phyloP scores from a whole-genome alignment of 2,329 filamentous ascomycete genomes.

The Amauroascus niger region DNA sequence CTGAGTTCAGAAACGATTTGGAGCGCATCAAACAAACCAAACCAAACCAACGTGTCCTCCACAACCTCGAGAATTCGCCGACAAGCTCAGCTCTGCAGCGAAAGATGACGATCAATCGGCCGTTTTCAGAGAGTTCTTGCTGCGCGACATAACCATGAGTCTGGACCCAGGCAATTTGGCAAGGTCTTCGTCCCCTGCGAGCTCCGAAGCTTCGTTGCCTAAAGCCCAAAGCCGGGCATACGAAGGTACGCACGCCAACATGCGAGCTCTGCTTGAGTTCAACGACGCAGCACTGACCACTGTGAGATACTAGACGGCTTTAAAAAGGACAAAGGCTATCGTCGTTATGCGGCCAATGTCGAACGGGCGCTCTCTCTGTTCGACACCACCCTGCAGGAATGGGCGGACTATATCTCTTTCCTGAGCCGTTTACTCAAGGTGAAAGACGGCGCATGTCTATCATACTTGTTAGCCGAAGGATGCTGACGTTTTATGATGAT shows the following conservation, averaged over 20 bases:
- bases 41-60: conserved; percentile 7
- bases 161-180: conserved; percentile 35
- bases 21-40: neutral
- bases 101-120: conserved; percentile 29
- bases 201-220: conserved; percentile 71
- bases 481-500: neutral
- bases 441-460: conserved; percentile 18
- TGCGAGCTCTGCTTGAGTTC: neutral
- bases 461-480: neutral
- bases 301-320: conserved; percentile 24
- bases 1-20: neutral
- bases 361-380: conserved; percentile 82
- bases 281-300: neutral
- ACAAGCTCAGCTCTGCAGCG: conserved; percentile 1
- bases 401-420: conserved; percentile 99
- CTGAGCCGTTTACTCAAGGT: conserved; percentile 84
- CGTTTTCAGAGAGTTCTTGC: conserved; percentile 19
- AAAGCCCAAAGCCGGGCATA: conserved; percentile 69
- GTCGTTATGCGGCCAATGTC: conserved; percentile 79
- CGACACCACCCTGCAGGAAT: conserved; percentile 90
- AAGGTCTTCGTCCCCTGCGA: conserved; percentile 58
- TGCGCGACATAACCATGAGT: conserved; percentile 32
- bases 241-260: conserved; percentile 52
- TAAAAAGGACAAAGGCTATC: conserved; percentile 58
- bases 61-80: neutral